Percentiles rank a stretch among this genome's conserved stretches.
Conservation (phyloP, 2,329 filamentous ascomycete genomes). For the Colletotrichum sp. region DNA sequence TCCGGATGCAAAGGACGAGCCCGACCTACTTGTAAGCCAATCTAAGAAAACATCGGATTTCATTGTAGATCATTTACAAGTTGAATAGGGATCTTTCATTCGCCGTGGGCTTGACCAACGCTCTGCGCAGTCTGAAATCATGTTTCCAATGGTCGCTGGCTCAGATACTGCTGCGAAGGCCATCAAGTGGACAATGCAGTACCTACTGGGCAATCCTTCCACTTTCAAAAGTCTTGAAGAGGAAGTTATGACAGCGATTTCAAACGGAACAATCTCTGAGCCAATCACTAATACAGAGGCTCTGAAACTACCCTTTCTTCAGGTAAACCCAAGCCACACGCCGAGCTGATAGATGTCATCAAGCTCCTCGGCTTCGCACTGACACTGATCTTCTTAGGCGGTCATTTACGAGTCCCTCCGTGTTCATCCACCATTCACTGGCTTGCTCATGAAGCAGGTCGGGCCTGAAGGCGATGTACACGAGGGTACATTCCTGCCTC, state of each 20-base stretch:
- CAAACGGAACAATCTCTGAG: slow-evolving; percentile 9
- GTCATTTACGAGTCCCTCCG: slow-evolving; percentile 57
- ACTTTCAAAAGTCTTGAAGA: slow-evolving; percentile 48
- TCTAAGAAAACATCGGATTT: neutral
- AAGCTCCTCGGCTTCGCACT: neutral
- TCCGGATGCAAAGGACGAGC: neutral
- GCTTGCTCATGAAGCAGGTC: slow-evolving; percentile 55
- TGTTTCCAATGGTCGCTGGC: slow-evolving; percentile 32
- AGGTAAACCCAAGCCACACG: neutral
- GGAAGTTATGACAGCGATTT: slow-evolving; percentile 47
- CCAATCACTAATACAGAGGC: slow-evolving; percentile 38
- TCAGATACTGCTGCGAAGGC: slow-evolving; percentile 38
- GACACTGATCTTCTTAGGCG: slow-evolving; percentile 34
- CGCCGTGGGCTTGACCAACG: slow-evolving; percentile 5
- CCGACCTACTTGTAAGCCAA: slow-evolving; percentile 1
- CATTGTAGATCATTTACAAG: neutral
- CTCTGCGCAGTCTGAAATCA: slow-evolving; percentile 3
- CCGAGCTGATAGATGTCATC: fast-evolving
- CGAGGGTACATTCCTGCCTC: slow-evolving; percentile 37
- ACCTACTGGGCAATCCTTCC: slow-evolving; percentile 52
- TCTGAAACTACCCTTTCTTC: slow-evolving; percentile 44
- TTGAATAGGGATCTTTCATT: neutral
- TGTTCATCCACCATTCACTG: slow-evolving; percentile 51
- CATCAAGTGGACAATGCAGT: slow-evolving; percentile 52
- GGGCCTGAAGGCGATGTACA: slow-evolving; percentile 42